Percentiles rank a stretch among this genome's conserved stretches.
Conservation (phyloP, 441 rosid species). For the Rhodomyrtus psidioides region DNA sequence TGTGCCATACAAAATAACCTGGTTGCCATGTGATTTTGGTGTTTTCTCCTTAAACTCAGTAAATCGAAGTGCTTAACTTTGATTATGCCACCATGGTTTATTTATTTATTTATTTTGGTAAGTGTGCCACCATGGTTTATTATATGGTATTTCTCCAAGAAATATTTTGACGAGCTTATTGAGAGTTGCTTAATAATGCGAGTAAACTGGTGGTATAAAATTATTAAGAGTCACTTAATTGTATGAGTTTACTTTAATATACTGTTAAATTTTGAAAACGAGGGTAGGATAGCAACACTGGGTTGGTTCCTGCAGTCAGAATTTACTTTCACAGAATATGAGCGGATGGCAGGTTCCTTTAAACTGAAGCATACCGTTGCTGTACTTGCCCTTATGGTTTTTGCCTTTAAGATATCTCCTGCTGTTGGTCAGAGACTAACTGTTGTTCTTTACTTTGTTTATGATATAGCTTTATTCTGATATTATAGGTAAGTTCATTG, state of each 20-base stretch:
- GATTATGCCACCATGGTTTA: not conserved
- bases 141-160: not conserved
- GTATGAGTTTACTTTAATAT: not conserved
- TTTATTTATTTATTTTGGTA: too few species aligned
- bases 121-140: not conserved
- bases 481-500: constrained; percentile 67
- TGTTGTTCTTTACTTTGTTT: not conserved
- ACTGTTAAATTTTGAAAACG: not conserved
- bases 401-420: not conserved
- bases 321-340: not conserved
- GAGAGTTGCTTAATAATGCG: not conserved
- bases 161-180: not conserved
- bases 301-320: not conserved
- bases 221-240: not conserved
- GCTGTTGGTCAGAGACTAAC: not conserved
- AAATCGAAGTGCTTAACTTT: not conserved
- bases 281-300: not conserved
- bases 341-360: not conserved
- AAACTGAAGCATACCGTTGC: not conserved
- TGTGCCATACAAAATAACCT: not conserved
- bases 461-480: not conserved
- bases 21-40: not conserved
- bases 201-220: not conserved
- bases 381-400: not conserved
- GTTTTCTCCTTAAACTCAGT: not conserved